phyloP scores from a whole-genome alignment of 495 filamentous ascomycete species.

The Saxophila tyrrhenica region DNA sequence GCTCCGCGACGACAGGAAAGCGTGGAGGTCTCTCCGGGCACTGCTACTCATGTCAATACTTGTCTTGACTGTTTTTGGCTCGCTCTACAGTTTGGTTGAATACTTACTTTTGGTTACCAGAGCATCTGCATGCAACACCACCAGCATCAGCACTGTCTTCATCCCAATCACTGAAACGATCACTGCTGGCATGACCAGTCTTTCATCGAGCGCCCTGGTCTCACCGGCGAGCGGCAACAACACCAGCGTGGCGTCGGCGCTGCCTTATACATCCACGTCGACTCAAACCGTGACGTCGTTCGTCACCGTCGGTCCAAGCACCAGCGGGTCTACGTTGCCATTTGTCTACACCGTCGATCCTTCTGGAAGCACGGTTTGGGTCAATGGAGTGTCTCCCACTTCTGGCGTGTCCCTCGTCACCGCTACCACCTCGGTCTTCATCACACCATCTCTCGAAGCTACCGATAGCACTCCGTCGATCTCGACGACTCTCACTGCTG shows the following conservation, averaged over 20 bases:
- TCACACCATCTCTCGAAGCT: no score
- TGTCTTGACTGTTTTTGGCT: conserved; percentile 13
- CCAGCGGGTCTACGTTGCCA: not conserved
- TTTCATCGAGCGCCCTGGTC: not conserved
- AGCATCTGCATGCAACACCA: conserved; percentile 11
- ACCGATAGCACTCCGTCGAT: not conserved
- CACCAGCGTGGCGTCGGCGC: not conserved
- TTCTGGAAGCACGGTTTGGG: conserved; percentile 4
- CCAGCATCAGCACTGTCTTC: conserved; percentile 9
- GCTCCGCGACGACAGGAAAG: not conserved
- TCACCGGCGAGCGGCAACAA: not conserved
- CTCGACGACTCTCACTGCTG: not conserved
- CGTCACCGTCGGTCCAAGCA: conserved; percentile 2
- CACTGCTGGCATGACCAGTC: not conserved
- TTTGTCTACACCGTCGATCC: conserved; percentile 1
- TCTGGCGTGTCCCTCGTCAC: conserved; percentile 1
- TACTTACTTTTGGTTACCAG: conserved; percentile 15
- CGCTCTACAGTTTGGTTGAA: conserved; percentile 8
- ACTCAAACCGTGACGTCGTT: conserved; percentile 6
- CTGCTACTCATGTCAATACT: not conserved
- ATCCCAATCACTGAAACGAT: conserved; percentile 14
- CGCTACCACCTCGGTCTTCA: conserved; percentile 7
- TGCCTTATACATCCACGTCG: conserved; percentile 1
- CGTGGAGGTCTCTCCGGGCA: not conserved
- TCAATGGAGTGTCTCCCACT: conserved; percentile 9